Percentiles rank a stretch among this genome's conserved stretches.
Evolutionary conservation across 192 early-diverging fungal genomes (phyloP).

Genomic region (Ramicandelaber brevisporus): DNA sequence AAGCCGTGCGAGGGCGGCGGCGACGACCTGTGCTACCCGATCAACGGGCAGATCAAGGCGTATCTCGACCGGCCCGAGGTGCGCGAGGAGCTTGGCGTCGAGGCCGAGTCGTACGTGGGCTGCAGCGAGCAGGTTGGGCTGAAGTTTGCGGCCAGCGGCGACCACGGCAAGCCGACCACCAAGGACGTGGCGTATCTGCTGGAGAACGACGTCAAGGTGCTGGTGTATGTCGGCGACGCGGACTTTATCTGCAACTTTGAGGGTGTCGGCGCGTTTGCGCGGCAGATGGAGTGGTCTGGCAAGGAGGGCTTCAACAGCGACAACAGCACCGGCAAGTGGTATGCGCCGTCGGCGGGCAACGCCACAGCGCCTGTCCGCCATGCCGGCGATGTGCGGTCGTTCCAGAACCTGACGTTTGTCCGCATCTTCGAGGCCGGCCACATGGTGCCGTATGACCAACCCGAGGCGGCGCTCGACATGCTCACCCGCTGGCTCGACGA

Average conservation of each 20-base stretch:
- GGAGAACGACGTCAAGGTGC: slow-evolving; percentile 48
- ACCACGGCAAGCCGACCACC: slow-evolving; percentile 71
- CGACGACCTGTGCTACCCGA: slow-evolving; percentile 59
- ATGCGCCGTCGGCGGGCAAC: slow-evolving; percentile 16
- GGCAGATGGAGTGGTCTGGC: slow-evolving; percentile 65
- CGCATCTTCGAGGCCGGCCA: slow-evolving; percentile 70
- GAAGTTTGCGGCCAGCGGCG: slow-evolving; percentile 55
- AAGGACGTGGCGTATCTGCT: slow-evolving; percentile 38
- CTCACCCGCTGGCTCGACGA: slow-evolving; percentile 54
- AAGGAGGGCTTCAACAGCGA: slow-evolving; percentile 30
- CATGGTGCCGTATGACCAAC: slow-evolving; percentile 89
- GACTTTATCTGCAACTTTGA: slow-evolving; percentile 88
- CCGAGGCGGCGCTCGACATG: slow-evolving; percentile 53
- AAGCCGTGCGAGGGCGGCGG: slow-evolving; percentile 50
- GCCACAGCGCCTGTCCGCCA: slow-evolving; percentile 19
- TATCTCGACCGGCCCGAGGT: slow-evolving; percentile 62
- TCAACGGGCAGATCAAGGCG: slow-evolving; percentile 46
- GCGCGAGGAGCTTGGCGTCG: slow-evolving; percentile 48
- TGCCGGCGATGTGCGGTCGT: slow-evolving; percentile 37
- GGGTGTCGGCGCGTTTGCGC: slow-evolving; percentile 75
- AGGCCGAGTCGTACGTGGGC: slow-evolving; percentile 33
- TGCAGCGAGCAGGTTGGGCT: slow-evolving; percentile 70
- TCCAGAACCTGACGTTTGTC: slow-evolving; percentile 58
- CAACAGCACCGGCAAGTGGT: slow-evolving; percentile 18
- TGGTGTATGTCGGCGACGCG: slow-evolving; percentile 82